A percentile compares a stretch with the other conserved stretches of the same genome.
phyloP scores from a whole-genome alignment of 108 stramenopile species.

The Discostella stelligeroides region DNA sequence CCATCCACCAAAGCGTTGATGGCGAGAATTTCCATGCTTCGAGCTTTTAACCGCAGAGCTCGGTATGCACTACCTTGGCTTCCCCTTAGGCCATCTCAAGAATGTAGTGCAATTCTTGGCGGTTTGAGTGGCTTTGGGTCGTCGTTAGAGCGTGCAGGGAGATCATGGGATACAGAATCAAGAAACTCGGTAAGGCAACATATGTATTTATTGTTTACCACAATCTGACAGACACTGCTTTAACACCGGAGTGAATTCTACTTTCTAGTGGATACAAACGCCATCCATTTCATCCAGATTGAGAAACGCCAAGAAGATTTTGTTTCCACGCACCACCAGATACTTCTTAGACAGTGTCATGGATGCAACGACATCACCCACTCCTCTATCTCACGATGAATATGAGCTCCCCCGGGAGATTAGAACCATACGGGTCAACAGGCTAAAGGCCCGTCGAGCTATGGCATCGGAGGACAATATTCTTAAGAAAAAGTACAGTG shows the following conservation, averaged over 20 bases:
- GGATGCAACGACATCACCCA: conserved; percentile 88
- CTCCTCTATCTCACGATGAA: conserved; percentile 95
- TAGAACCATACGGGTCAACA: conserved; percentile 87
- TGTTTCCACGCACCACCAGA: conserved; percentile 80
- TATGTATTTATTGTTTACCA: conserved; percentile 6
- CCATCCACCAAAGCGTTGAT: conserved; percentile 65
- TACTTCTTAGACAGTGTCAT: conserved; percentile 74
- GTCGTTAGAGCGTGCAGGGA: conserved; percentile 74
- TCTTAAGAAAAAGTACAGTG: conserved; percentile 77
- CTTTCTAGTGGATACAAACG: conserved; percentile 60
- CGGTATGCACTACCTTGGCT: conserved; percentile 74
- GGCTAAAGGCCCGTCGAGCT: conserved; percentile 77
- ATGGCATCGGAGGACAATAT: conserved; percentile 53
- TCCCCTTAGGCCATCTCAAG: conserved; percentile 77
- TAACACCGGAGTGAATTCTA: conserved; percentile 5
- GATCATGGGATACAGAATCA: conserved; percentile 48
- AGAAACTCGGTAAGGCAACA: conserved; percentile 20
- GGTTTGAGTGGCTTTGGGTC: conserved; percentile 80
- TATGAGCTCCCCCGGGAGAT: conserved; percentile 96
- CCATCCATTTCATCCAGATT: conserved; percentile 60
- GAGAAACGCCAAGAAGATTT: conserved; percentile 51
- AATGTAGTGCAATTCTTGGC: conserved; percentile 78
- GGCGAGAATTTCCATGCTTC: conserved; percentile 75
- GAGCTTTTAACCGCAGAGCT: conserved; percentile 80
- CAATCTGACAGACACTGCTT: background rate